A percentile compares a stretch with the other conserved stretches of the same genome.
phyloP scores from a whole-genome alignment of 352 stramenopile species.

The Pythium angustatum region DNA sequence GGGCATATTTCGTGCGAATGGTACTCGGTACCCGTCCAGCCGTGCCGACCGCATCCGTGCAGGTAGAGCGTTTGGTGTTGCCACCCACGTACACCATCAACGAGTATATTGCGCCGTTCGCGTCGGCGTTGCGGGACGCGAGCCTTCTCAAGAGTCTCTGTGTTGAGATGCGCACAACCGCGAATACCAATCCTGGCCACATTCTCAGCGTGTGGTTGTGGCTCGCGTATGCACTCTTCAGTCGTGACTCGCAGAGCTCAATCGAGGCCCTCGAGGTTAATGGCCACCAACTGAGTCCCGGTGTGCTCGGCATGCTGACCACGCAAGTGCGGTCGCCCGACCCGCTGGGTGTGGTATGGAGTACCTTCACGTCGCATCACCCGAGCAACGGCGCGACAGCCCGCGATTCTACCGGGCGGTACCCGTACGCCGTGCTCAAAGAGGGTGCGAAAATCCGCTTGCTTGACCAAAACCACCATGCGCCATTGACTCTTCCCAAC shows the following conservation, averaged over 20 bases:
- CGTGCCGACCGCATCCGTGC: not conserved
- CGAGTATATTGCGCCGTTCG: not conserved
- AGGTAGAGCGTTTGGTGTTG: not conserved
- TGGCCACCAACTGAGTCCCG: not conserved
- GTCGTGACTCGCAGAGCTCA: not conserved
- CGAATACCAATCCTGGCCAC: not conserved
- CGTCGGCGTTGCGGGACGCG: not conserved
- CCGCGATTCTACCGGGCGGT: not conserved
- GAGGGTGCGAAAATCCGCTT: not conserved
- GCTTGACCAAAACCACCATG: not conserved
- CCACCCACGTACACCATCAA: not conserved
- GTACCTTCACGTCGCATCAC: not conserved
- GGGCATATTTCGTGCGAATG: not conserved
- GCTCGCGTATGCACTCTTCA: slow-evolving; percentile 1
- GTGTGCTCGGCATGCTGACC: not conserved
- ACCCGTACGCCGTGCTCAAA: not conserved
- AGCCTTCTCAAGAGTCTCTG: not conserved
- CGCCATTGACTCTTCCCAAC: not conserved
- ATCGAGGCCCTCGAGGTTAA: not conserved
- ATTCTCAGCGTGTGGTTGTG: not conserved
- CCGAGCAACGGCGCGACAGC: not conserved
- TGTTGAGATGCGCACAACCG: not conserved
- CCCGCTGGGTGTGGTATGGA: not conserved
- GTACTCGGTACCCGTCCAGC: not conserved
- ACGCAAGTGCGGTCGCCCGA: not conserved